phyloP scores from a whole-genome alignment of 169 alveolate species.

The Plasmodium cynomolgi region DNA sequence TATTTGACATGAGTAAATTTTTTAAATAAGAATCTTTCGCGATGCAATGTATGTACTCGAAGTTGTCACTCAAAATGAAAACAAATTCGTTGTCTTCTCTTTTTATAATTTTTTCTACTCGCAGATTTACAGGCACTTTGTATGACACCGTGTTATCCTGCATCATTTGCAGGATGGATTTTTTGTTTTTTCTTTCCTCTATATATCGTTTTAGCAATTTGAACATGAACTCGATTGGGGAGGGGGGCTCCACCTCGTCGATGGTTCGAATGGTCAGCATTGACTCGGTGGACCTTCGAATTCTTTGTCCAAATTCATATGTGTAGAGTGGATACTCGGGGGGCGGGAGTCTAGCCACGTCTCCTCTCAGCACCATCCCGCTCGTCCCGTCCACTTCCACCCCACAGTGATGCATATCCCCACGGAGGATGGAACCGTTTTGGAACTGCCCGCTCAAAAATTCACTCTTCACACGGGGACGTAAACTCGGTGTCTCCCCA shows the following conservation, averaged over 20 bases:
- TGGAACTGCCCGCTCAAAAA: background rate
- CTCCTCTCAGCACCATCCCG: background rate
- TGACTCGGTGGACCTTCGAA: background rate
- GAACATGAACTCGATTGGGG: conserved; percentile 54
- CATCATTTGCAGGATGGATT: conserved; percentile 40
- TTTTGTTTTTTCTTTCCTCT: conserved; percentile 61
- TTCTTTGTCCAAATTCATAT: background rate
- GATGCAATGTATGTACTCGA: conserved; percentile 54
- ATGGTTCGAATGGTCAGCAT: conserved; percentile 9
- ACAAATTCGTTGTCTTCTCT: background rate
- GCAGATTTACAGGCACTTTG: conserved; percentile 48
- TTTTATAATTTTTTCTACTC: conserved; percentile 55
- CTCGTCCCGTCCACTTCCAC: no score
- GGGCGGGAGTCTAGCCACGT: background rate
- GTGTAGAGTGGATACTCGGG: background rate
- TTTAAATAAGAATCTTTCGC: conserved; percentile 39
- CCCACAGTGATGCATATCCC: no score
- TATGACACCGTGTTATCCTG: conserved; percentile 21
- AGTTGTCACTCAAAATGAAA: conserved; percentile 66
- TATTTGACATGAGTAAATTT: conserved; percentile 12
- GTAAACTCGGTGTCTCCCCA: background rate
- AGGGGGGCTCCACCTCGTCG: conserved; percentile 65
- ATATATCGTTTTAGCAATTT: conserved; percentile 54
- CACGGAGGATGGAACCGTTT: no score
- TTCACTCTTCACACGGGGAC: background rate